phyloP scores from a whole-genome alignment of 192 early-diverging fungal genomes.

The Entomortierella parvispora region DNA sequence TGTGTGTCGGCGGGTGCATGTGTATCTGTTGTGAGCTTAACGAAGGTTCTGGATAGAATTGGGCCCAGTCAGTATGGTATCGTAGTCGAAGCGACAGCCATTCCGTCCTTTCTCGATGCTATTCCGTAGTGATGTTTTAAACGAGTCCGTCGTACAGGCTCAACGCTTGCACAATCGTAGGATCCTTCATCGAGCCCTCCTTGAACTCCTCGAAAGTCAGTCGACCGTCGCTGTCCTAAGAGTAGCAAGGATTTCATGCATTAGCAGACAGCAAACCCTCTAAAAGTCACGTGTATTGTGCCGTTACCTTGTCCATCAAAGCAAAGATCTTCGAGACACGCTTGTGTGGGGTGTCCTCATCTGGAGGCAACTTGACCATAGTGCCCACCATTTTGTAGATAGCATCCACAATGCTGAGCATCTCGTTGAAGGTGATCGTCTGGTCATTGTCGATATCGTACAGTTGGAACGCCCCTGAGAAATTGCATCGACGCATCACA shows the following conservation, averaged over 20 bases:
- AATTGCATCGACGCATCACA: neutral
- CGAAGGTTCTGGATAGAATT: too few species aligned
- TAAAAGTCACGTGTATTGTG: too few species aligned
- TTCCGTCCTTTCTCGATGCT: neutral
- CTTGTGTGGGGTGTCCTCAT: constrained; percentile 93
- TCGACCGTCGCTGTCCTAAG: constrained; percentile 77
- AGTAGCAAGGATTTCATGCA: neutral
- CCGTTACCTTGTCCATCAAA: constrained; percentile 89
- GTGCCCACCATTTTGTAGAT: constrained; percentile 95
- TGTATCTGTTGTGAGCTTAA: neutral
- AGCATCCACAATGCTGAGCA: constrained; percentile 91
- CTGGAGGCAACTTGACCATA: constrained; percentile 88
- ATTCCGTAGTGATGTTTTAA: constrained; percentile 60
- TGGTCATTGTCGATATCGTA: constrained; percentile 94
- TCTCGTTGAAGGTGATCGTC: constrained; percentile 87
- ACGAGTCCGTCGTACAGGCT: constrained; percentile 89
- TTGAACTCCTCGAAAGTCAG: constrained; percentile 89
- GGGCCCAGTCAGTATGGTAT: too few species aligned
- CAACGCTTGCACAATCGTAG: constrained; percentile 87
- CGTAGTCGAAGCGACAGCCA: too few species aligned
- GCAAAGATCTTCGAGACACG: constrained; percentile 92
- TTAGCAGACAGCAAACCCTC: too few species aligned
- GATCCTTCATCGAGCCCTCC: constrained; percentile 88
- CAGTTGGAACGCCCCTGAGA: constrained; percentile 82
- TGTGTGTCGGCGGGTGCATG: neutral